Percentiles rank a stretch among this genome's conserved stretches.
Conservation (phyloP, 805 yeast species). For the Lipomyces mesembrius region DNA sequence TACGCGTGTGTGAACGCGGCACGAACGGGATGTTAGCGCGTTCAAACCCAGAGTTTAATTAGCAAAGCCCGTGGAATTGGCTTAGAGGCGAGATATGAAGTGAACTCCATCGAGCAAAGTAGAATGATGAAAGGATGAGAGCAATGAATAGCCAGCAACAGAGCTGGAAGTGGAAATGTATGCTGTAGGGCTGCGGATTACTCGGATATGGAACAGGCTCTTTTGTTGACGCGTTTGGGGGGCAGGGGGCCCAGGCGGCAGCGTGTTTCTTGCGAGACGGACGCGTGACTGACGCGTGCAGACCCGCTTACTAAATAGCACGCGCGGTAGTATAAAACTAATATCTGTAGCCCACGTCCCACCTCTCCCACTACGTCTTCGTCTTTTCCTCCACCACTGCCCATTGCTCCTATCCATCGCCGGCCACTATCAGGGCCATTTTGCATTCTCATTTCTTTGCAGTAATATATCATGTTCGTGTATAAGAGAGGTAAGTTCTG, state of each 20-base stretch:
- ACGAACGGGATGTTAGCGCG: too few species aligned
- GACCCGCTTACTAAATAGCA: conserved; percentile 7
- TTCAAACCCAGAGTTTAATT: too few species aligned
- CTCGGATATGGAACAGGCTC: background rate
- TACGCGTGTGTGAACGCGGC: too few species aligned
- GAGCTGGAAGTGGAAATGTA: too few species aligned
- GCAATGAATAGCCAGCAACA: too few species aligned
- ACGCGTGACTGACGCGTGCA: conserved; percentile 9
- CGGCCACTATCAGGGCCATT: background rate
- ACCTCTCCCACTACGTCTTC: background rate
- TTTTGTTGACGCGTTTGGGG: background rate
- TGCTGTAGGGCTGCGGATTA: too few species aligned
- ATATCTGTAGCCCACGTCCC: conserved; percentile 2
- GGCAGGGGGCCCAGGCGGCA: background rate
- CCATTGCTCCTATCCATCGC: background rate
- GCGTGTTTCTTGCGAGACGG: background rate
- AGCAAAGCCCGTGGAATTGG: too few species aligned
- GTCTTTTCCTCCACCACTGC: conserved; percentile 2
- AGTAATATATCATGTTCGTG: conserved; percentile 32
- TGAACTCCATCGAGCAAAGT: too few species aligned
- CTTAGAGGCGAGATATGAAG: too few species aligned
- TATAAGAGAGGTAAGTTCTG: conserved; percentile 38
- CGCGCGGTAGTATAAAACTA: background rate
- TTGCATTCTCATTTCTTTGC: background rate
- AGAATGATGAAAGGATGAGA: too few species aligned